Evolutionary conservation across 345 rosid genomes (phyloP).

Genomic region (Acer negundo): DNA sequence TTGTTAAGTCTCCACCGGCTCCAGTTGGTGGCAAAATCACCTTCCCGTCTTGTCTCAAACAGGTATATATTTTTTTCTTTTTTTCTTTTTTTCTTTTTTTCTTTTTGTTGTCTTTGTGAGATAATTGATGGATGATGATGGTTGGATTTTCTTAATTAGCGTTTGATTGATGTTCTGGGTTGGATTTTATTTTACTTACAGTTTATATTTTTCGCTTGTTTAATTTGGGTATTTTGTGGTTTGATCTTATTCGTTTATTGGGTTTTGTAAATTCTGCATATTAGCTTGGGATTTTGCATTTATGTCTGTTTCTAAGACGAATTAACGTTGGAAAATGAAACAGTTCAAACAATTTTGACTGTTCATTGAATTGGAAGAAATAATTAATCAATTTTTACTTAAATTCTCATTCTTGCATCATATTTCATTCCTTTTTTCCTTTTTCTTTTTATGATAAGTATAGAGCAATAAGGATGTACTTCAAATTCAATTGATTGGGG

Average conservation of each 20-base stretch:
- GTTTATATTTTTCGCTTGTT: too few species aligned
- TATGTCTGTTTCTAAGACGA: background rate
- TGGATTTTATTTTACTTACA: too few species aligned
- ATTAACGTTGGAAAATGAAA: background rate
- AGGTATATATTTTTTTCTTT: slow-evolving; percentile 35
- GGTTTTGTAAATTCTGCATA: background rate
- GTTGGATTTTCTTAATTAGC: background rate
- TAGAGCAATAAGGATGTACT: too few species aligned
- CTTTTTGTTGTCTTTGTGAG: background rate
- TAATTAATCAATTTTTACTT: too few species aligned
- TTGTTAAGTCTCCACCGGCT: slow-evolving; percentile 50
- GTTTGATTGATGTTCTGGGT: background rate
- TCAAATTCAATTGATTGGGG: too few species aligned
- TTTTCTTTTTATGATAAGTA: too few species aligned
- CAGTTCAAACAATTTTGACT: background rate
- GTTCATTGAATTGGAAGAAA: too few species aligned
- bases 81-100: background rate
- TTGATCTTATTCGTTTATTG: background rate
- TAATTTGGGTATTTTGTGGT: too few species aligned
- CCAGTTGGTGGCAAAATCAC: slow-evolving; percentile 57
- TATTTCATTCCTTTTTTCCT: too few species aligned
- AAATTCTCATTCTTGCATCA: too few species aligned
- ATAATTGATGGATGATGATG: background rate
- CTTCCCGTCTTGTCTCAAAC: slow-evolving; percentile 90
- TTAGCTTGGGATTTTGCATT: background rate